Base-by-base conservation (phyloP, 2,329 filamentous ascomycete species). In the Neurospora sp. region DNA sequence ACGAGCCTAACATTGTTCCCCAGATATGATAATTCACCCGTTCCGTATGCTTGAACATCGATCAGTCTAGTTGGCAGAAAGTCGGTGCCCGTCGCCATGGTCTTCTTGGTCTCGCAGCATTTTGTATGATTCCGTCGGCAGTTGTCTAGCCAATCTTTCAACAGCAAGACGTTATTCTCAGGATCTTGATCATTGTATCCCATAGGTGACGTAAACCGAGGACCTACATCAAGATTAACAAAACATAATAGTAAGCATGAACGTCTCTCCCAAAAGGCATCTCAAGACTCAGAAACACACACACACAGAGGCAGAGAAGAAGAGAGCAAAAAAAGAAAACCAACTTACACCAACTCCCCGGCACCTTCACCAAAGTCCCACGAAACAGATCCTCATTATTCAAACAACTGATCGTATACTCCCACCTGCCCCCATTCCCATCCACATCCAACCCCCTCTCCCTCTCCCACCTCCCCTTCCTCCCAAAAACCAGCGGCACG, bases 381-480 rank as follows among this genome's bases (percentile, higher is more conserved):
- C 23, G 23, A 23, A 23, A 23, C 23, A 23, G 23, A 23, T 23
- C 23, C 23, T 23, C 2, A 46, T 19, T 52, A 15, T 0, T 52
- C 43, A 28, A 4, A 28, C 19, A 52, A 6, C 0, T 0, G 0
- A 52, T 52, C 43, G 0, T 13, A 11, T 6, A 52, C 10, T 28
- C 19, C 43, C 43, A 23, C 23, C 23, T 23, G 23, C 17, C 42
- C 17, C 17, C 13, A 13, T 40, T 8, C 43, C 9, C 23, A 23
- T 23, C 23, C 23, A 23, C 23, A 23, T 23, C 23, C 23, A 23
- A 23, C 23, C 23, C 23, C 23, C 23, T 23, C 23, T 23, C 23
- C 23, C 23, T 23, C 23, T 23, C 23, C 23, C 23, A 23, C 23
- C 2, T 23, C 10, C 43, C 10, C 19, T 4, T 2, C 19, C 43